Evolutionary conservation across 805 yeast species (phyloP), one percentile per base, ranked within the genome.

Genomic region (Saccharomycopsis lassenensis): DNA sequence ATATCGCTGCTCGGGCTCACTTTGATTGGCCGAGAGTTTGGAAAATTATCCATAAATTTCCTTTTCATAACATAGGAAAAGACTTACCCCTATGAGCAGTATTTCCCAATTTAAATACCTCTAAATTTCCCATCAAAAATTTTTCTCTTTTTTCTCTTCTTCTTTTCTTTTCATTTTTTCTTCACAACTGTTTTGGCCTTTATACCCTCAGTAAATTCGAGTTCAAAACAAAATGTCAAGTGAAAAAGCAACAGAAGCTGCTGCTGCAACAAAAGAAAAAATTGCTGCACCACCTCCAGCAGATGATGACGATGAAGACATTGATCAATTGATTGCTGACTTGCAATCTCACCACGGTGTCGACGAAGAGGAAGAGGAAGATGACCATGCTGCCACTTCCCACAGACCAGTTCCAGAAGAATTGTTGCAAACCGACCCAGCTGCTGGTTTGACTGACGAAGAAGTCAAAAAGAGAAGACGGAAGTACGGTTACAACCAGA

Each of bases 401-500:
- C 74, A 76, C 59, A 74, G 78, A 61, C 80, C 81, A 43, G 85
- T 84, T 36, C 93, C 94, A 38, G 94, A 85, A 52, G 91, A 80
- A 55, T 62, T 81, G 48, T 69, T 84, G 53, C 78, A 80, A 61
- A 84, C 95, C 45, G 83, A 79, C 66, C 86, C 87, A 36, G 57
- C 74, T 35, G 57, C 57, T 51, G 95, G 95, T 74, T 71, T 84
- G 55, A 58, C 78, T 44, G 62, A 74, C 43, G 93, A 79, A 31
- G 94, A 84, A 61, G 93, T 82, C 42, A 39, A 60, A 55, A 76
- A 68, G 61, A 77, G 95, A 71, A 74, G 93, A 67, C 83, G 82
- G 82, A 82, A 78, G 74, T 84, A 62, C 56, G 95, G 95, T 71
- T 65, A 74, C 47, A 84, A 84, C 64, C 87, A 81, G 66, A 81